Evolutionary conservation across 176 grass and related monocot species (phyloP).

Genomic region (Musa schizocarpa): DNA sequence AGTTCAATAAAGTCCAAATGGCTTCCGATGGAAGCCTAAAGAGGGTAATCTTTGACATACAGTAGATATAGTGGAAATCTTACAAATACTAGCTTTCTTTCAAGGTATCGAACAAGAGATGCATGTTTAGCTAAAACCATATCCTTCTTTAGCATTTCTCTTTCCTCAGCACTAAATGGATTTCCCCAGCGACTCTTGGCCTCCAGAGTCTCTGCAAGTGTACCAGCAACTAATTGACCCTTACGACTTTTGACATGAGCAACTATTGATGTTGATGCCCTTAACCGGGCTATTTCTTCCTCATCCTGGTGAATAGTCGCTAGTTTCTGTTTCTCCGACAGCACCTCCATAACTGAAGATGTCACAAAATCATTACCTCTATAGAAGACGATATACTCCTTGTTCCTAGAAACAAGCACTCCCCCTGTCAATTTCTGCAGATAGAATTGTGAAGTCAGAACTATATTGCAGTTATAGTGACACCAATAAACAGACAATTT

Average conservation of each 20-base stretch:
- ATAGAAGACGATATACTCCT: slow-evolving; percentile 84
- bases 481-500: neutral
- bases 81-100: slow-evolving; percentile 77
- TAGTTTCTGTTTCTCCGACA: slow-evolving; percentile 60
- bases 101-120: slow-evolving; percentile 58
- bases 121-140: slow-evolving; percentile 53
- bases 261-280: slow-evolving; percentile 42
- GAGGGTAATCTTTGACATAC: neutral
- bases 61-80: slow-evolving; percentile 24
- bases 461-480: slow-evolving; percentile 21
- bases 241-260: slow-evolving; percentile 28
- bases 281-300: slow-evolving; percentile 72
- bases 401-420: slow-evolving; percentile 87
- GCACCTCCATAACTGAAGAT: slow-evolving; percentile 54
- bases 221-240: slow-evolving; percentile 61
- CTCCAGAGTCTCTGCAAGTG: slow-evolving; percentile 74
- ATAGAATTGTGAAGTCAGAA: slow-evolving; percentile 19
- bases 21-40: neutral
- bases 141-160: slow-evolving; percentile 54
- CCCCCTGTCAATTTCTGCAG: slow-evolving; percentile 97
- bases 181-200: slow-evolving; percentile 62
- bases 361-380: slow-evolving; percentile 88
- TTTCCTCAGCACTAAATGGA: slow-evolving; percentile 41
- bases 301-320: slow-evolving; percentile 48
- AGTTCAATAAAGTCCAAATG: neutral